Base-by-base conservation (phyloP, 345 rosid genomes). In the Murraya paniculata region DNA sequence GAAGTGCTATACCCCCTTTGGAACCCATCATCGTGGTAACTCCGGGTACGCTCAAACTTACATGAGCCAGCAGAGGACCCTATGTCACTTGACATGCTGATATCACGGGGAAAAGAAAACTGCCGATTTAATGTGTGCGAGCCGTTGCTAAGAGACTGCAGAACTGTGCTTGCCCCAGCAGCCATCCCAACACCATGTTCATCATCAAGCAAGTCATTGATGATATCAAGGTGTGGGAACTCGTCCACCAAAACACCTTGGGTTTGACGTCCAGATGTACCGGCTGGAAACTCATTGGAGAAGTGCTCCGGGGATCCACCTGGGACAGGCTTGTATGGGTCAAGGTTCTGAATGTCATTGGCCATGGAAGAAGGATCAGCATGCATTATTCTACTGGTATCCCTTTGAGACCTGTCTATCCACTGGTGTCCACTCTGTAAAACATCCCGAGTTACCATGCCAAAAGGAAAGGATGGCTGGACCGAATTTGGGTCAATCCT, bases 171-270 rank as follows among this genome's bases (percentile, higher is more conserved):
- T 50, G 73, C 81, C 78, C 72, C 80, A 73, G 72, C 73, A 27
- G 76, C 84, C 78, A 62, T 85, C 72, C 82, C 88, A 66, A 82
- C 58, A 67, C 83, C 87, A 5, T 90, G 86, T 78, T 92, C 99
- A 33, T 95, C 98, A 74, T 93, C 94, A 61, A 95, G 97, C 82
- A 93, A 81, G 78, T 95, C 98, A 62, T 95, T 95, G 85, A 93
- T 95, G 82, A 95, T 95, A 79, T 89, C 98, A 9, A 93, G 89
- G 80, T 95, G 99, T 6, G 99, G 99, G 80, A 92, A 95, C 70
- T 95, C 99, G 77, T 93, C 97, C 2, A 86, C 88, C 24, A 83
- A 68, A 18, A 75, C 83, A 79, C 88, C 90, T 73, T 86, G 92
- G 21, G 81, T 76, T 66, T 83, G 90, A 72, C 87, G 86, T 56